These are phyloP conservation scores for Venturia oleaginea DNA, from an alignment of 2,329 filamentous ascomycete genomes.

Conservation along the genomic window DNA sequence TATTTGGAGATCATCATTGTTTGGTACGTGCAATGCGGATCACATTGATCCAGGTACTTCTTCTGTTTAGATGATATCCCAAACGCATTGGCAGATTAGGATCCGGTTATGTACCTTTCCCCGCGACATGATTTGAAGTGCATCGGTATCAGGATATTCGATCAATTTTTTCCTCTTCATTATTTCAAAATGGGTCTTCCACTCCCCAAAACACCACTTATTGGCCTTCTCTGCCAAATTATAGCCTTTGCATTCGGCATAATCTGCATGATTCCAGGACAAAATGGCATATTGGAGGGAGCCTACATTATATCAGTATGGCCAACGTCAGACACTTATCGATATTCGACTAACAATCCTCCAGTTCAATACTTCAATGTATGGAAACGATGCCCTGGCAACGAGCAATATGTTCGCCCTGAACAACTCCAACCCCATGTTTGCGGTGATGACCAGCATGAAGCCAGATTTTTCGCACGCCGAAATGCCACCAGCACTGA, in stretches of 20 bases:
- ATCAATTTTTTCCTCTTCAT: no score
- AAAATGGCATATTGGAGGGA: slow-evolving; percentile 8
- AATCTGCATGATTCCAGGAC: not conserved
- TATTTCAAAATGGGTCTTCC: not conserved
- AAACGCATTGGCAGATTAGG: not conserved
- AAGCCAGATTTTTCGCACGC: not conserved
- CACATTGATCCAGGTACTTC: not conserved
- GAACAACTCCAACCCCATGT: slow-evolving; percentile 8
- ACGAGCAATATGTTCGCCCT: not conserved
- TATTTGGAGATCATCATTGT: not conserved
- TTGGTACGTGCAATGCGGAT: not conserved
- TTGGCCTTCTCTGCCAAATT: not conserved
- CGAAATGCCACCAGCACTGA: not conserved
- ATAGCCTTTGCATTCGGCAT: slow-evolving; percentile 3
- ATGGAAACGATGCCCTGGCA: not conserved
- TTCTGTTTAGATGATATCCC: not conserved
- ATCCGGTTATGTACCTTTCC: no score
- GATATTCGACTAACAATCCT: not conserved
- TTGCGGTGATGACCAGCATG: not conserved
- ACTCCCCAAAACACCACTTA: slow-evolving; percentile 6
- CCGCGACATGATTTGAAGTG: not conserved
- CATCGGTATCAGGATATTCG: not conserved
- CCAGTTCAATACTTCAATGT: not conserved
- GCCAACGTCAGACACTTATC: not conserved
- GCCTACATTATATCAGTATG: not conserved